Conservation (phyloP, 2,329 filamentous ascomycete species). For the Lachnellula hyalina region DNA sequence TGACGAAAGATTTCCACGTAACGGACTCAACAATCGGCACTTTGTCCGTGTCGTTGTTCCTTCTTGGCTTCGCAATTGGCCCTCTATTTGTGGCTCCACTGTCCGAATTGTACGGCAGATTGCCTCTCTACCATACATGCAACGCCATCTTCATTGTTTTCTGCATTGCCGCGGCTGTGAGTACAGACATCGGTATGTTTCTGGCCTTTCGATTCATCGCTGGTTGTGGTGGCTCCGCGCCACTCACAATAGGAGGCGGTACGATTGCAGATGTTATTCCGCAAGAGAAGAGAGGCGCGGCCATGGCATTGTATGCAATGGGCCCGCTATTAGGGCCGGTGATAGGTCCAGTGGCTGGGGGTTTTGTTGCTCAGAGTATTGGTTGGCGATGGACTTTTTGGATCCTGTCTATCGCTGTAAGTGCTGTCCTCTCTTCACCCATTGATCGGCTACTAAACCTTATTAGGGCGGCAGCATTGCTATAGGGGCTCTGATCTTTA, state of each 20-base stretch:
- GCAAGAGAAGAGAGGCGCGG: constrained; percentile 46
- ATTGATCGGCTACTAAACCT: background rate
- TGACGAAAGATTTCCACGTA: background rate
- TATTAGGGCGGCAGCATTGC: background rate
- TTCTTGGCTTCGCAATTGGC: constrained; percentile 9
- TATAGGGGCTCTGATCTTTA: background rate
- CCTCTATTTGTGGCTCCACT: constrained; percentile 38
- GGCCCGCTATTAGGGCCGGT: constrained; percentile 35
- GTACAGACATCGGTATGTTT: constrained; percentile 41
- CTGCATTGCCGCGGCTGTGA: constrained; percentile 38
- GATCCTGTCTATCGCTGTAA: constrained; percentile 36
- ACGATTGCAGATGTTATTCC: constrained; percentile 47
- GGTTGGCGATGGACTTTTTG: constrained; percentile 51
- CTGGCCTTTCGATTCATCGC: constrained; percentile 55
- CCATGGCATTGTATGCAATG: constrained; percentile 47
- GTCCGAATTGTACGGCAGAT: constrained; percentile 53
- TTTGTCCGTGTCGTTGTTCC: background rate
- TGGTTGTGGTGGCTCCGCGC: constrained; percentile 51
- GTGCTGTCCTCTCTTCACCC: background rate
- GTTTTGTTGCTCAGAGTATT: constrained; percentile 39
- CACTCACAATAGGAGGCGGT: constrained; percentile 44
- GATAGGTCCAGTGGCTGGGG: constrained; percentile 42
- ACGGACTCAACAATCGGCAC: background rate
- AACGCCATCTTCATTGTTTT: constrained; percentile 46
- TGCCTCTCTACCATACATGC: constrained; percentile 44